Evolutionary conservation across 169 alveolate species (phyloP).

Genomic region (Cryptosporidium sp.): DNA sequence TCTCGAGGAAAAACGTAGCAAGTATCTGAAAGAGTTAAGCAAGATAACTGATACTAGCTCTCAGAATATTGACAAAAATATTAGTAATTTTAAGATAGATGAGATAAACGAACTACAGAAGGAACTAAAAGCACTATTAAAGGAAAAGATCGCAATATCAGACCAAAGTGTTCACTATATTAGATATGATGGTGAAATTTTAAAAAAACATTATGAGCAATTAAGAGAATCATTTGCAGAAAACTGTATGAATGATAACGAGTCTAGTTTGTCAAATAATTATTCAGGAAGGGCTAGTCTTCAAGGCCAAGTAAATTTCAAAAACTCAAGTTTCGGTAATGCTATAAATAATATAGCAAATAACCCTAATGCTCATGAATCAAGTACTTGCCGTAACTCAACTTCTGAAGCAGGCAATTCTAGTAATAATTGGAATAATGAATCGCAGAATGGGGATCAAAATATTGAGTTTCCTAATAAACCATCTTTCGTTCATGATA

Average conservation of each 20-base stretch:
- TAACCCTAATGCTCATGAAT: neutral
- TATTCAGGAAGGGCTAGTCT: constrained; percentile 49
- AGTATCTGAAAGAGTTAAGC: constrained; percentile 12
- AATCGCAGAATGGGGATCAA: constrained; percentile 5
- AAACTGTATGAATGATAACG: neutral
- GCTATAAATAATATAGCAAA: neutral
- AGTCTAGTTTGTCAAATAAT: constrained; percentile 4
- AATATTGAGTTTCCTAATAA: neutral
- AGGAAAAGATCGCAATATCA: constrained; percentile 63
- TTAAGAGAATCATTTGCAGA: constrained; percentile 56
- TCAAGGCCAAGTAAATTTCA: neutral
- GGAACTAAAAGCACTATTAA: constrained; percentile 30
- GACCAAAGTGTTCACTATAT: constrained; percentile 72
- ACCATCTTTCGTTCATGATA: neutral
- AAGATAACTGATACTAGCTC: neutral
- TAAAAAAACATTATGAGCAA: constrained; percentile 54
- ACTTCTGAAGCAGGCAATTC: neutral
- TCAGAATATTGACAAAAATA: neutral
- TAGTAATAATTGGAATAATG: neutral
- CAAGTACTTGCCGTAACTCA: neutral
- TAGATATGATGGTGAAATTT: constrained; percentile 73
- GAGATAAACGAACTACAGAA: constrained; percentile 51
- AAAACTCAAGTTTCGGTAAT: constrained; percentile 13
- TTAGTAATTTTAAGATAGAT: neutral
- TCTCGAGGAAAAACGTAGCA: constrained; percentile 19